phyloP scores from a whole-genome alignment of 1,284 basidiomycete species.

The Malassezia yamatoensis region DNA sequence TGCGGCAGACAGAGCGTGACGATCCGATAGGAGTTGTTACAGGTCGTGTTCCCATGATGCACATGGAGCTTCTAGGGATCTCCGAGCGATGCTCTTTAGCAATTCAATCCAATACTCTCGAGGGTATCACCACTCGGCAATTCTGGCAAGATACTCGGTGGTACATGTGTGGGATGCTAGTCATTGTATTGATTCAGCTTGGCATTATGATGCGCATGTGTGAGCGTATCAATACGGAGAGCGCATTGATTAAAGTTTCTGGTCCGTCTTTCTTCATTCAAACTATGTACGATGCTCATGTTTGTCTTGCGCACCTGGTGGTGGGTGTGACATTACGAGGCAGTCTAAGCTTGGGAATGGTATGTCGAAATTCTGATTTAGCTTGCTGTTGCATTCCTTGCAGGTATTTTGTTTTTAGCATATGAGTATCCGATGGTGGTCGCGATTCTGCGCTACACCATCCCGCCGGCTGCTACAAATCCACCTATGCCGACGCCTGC shows the following conservation, averaged over 20 bases:
- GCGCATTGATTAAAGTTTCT: constrained; percentile 6
- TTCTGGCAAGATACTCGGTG: constrained; percentile 12
- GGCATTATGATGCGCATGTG: constrained; percentile 2
- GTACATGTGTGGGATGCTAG: constrained; percentile 11
- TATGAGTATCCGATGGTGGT: constrained; percentile 10
- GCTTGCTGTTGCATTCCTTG: constrained; percentile 9
- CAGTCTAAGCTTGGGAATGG: neutral
- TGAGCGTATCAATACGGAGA: constrained; percentile 11
- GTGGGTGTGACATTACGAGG: neutral
- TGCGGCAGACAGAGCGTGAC: constrained; percentile 1
- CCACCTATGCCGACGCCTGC: neutral
- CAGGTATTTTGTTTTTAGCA: constrained; percentile 6
- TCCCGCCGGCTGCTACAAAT: neutral
- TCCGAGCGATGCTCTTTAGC: constrained; percentile 7
- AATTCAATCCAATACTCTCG: neutral
- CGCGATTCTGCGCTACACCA: neutral
- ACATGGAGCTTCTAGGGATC: neutral
- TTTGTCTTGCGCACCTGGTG: constrained; percentile 7
- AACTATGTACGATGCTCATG: constrained; percentile 9
- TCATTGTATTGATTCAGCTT: constrained; percentile 7
- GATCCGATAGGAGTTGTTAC: constrained; percentile 3
- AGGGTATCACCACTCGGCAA: neutral
- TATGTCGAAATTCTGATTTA: neutral
- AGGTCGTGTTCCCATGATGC: neutral
- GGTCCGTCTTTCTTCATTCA: constrained; percentile 4